Base-by-base conservation (phyloP, 306 rosid genomes). In the Lathyrus sativus region DNA sequence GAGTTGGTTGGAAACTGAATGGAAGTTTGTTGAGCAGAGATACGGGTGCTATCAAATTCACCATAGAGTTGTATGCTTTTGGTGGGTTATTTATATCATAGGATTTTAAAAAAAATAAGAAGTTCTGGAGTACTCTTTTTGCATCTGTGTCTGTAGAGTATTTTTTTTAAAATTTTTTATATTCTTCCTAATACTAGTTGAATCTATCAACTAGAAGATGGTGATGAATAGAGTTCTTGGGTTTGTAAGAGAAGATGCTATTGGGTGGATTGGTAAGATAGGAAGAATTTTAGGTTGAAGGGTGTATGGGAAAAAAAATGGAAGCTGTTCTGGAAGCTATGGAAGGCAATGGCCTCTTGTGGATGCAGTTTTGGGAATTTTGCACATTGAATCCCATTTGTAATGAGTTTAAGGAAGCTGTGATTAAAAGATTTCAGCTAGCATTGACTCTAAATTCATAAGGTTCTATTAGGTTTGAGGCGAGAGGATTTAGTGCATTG, bases 401-500 rank as follows among this genome's bases (percentile, higher is more conserved):
- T 15, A 58, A 58, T 7, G 43, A n/a, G 12, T 31, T 58, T 58
- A 31, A 51, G 19, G 63, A 31, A 31, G 63, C 11, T 13, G 24
- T 3, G 19, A 29, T 58, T 58, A n/a, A 31, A 7, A 29, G 22
- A 58, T 26, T 55, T 26, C 37, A 26, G 43, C 6, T 39, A 13
- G 17, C 18, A 28, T 33, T 31, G 62, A 43, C 35, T 58, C 65
- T 59, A 33, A 33, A 33, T 9, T 38, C 43, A 58, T 8, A 14
- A 59, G 65, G 65, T 59, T 33, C 65, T 59, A n/a, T 35, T 59
- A 33, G 13, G 43, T 59, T 33, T 33, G 43, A 33, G 44, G 26
- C 26, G 37, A 59, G 65, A 59, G 44, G 44, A 35, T 59, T 33
- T 12, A 0, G 28, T 59, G 8, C 65, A 31, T 31, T 59, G 33